Percentiles rank a stretch among this genome's conserved stretches.
Conservation (phyloP, 345 rosid species). For the Mercurialis annua region DNA sequence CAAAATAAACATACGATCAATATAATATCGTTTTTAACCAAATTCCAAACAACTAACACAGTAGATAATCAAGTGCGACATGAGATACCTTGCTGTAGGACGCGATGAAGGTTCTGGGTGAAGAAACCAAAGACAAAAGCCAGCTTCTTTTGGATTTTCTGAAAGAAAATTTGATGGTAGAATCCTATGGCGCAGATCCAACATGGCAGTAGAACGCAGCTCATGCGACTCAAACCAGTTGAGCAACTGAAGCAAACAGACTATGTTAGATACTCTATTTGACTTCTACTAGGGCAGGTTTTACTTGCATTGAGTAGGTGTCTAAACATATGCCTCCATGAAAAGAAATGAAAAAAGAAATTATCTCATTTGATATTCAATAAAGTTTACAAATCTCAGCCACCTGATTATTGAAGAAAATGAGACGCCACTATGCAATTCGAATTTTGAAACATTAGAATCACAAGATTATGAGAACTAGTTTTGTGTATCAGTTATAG, state of each 20-base stretch:
- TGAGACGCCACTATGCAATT: neutral
- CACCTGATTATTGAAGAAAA: neutral
- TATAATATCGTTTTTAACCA: neutral
- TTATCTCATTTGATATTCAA: neutral
- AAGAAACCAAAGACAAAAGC: slow-evolving; percentile 81
- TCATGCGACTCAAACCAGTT: slow-evolving; percentile 52
- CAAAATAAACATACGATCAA: slow-evolving; percentile 1
- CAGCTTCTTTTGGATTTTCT: slow-evolving; percentile 60
- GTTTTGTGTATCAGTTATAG: neutral
- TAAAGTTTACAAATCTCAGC: neutral
- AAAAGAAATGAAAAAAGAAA: neutral
- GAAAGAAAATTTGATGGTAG: slow-evolving; percentile 68
- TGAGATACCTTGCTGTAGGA: slow-evolving; percentile 65
- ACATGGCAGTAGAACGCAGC: slow-evolving; percentile 46
- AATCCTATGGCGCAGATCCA: slow-evolving; percentile 52
- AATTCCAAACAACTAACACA: neutral
- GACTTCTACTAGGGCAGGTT: slow-evolving; percentile 3
- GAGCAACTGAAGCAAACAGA: slow-evolving; percentile 53
- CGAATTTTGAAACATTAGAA: neutral
- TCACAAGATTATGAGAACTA: neutral
- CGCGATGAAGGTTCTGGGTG: slow-evolving; percentile 72
- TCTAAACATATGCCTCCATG: neutral
- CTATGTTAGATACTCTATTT: slow-evolving; percentile 14
- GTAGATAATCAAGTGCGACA: neutral
- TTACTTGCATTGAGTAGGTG: neutral